phyloP scores from a whole-genome alignment of 1,284 basidiomycete genomes.

The Stygiomarasmius scandens region DNA sequence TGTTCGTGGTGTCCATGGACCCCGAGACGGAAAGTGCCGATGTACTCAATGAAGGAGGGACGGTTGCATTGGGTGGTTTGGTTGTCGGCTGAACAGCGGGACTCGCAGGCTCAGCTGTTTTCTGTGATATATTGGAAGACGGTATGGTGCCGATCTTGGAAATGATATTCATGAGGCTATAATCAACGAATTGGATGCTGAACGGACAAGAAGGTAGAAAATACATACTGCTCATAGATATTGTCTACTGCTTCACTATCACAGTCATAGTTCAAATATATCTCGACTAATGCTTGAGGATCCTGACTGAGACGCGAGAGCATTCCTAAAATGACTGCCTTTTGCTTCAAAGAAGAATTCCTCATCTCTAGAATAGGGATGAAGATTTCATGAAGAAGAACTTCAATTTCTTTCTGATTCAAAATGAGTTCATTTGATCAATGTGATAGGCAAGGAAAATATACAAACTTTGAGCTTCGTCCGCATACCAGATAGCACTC shows the following conservation, averaged over 20 bases:
- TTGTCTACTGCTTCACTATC: slow-evolving; percentile 92
- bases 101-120: slow-evolving; percentile 59
- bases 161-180: slow-evolving; percentile 88
- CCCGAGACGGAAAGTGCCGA: slow-evolving; percentile 70
- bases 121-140: slow-evolving; percentile 54
- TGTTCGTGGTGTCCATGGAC: slow-evolving; percentile 62
- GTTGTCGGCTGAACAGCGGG: slow-evolving; percentile 58
- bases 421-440: slow-evolving; percentile 13
- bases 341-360: slow-evolving; percentile 93
- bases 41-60: slow-evolving; percentile 68
- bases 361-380: slow-evolving; percentile 99
- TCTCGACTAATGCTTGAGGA: slow-evolving; percentile 93
- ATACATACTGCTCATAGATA: slow-evolving; percentile 88
- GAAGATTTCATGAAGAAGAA: slow-evolving; percentile 97
- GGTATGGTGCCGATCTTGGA: slow-evolving; percentile 86
- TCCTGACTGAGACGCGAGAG: slow-evolving; percentile 88
- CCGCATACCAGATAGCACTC: slow-evolving; percentile 90
- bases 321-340: slow-evolving; percentile 88
- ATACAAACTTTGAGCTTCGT: slow-evolving; percentile 86
- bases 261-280: slow-evolving; percentile 98
- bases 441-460: slow-evolving; percentile 1
- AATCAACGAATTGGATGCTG: slow-evolving; percentile 4
- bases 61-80: slow-evolving; percentile 47
- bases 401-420: slow-evolving; percentile 95
- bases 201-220: slow-evolving; percentile 2